Conservation (phyloP, 2,329 filamentous ascomycete species). For the Cryphonectria naterciae region DNA sequence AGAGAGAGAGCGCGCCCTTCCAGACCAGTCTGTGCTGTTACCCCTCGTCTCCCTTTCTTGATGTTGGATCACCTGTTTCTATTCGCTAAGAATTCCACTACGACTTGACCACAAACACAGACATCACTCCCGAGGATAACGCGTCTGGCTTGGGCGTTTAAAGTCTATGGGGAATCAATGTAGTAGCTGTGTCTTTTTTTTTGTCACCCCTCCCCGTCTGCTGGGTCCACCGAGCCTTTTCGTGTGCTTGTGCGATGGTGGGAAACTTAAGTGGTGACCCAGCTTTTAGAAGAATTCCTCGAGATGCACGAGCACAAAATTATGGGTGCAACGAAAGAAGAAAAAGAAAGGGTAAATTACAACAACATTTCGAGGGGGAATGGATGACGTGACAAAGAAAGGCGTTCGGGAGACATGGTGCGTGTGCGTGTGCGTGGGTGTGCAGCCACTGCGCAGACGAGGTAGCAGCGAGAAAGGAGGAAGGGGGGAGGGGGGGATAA, state of each 20-base stretch:
- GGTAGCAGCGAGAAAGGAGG: too few relatives aligned
- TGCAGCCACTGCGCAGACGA: conserved; percentile 6
- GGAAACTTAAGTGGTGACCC: conserved; percentile 14
- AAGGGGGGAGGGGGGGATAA: neutral
- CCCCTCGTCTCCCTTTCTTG: neutral
- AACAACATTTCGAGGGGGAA: conserved; percentile 13
- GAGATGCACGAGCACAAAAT: conserved; percentile 23
- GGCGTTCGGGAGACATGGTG: conserved; percentile 11
- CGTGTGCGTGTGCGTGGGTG: neutral
- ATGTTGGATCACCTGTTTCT: neutral
- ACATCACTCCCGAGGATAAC: conserved; percentile 3
- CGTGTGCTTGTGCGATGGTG: conserved; percentile 26
- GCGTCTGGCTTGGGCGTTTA: neutral
- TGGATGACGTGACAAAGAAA: conserved; percentile 19
- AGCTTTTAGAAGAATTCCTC: conserved; percentile 24
- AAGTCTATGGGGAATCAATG: neutral
- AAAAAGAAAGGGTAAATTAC: neutral
- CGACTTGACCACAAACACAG: neutral
- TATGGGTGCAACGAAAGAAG: conserved; percentile 2
- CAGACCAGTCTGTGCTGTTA: conserved; percentile 15
- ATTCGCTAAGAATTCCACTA: conserved; percentile 1
- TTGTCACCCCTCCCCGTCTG: neutral
- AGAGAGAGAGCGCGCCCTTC: neutral
- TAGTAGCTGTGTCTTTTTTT: neutral
- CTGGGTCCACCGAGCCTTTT: conserved; percentile 4